Evolutionary conservation across 2,329 filamentous ascomycete species (phyloP), one percentile per base, ranked within the genome.

Genomic region (Penicillium sp.): DNA sequence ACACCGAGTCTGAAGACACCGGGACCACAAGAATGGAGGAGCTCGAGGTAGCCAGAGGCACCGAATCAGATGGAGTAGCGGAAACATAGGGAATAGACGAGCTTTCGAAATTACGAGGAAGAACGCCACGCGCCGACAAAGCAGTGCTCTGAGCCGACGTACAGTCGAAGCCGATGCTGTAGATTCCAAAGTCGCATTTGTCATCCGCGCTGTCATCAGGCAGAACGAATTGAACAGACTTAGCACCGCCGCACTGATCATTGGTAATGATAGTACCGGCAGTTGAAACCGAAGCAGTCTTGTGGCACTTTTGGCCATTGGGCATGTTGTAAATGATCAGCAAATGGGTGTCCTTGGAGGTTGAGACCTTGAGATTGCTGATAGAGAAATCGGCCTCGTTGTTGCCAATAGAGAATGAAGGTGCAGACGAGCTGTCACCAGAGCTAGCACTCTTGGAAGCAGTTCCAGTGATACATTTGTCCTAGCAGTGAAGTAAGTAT

Each of bases 161-260:
- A 52, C 60, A 61, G 58, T 62, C 53, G 34, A 63, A 67, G 45
- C 52, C 50, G 45, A 64, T 54, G 18, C 47, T 55, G 47, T 58
- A 59, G 44, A 64, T 79, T 60, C 83, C 82, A 60, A 95, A 77
- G 59, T 78, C 77, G 75, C 87, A 93, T 59, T 76, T 70, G 66
- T 81, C 76, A 49, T 74, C 65, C 62, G 77, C 76, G 52, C 66
- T 69, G 43, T 77, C 68, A 53, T 79, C 72, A 64, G 84, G 80
- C 48, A 79, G 69, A 54, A 76, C 73, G 66, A 96, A 83, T 44
- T 80, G 82, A 51, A 96, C 89, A 47, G 81, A 83, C 66, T 79
- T 88, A 55, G 91, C 90, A 70, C 90, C 90, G 80, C 89, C 91
- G 68, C 91, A 97, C 77, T 96, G 89, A 51, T 75, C 81, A 79